Conservation (phyloP, 768 basidiomycete species). For the Exidia glandulosa region DNA sequence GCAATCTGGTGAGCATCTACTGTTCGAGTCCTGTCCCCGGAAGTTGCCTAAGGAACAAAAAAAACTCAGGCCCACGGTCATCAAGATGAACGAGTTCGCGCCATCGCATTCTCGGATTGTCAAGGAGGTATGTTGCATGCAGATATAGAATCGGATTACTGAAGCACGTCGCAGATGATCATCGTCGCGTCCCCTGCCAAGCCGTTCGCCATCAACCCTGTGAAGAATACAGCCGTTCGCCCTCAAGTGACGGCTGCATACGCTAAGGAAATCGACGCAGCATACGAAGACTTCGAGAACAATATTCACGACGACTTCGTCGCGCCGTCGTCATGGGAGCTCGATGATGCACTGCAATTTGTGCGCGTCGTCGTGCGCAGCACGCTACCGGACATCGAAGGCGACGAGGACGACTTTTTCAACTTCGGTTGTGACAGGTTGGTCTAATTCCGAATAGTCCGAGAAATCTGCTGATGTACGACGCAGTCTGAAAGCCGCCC, state of each 20-base stretch:
- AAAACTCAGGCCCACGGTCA: constrained; percentile 29
- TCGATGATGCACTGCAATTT: constrained; percentile 15
- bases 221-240: constrained; percentile 28
- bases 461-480: background rate
- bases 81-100: constrained; percentile 13
- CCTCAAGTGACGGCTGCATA: constrained; percentile 25
- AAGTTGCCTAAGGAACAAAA: background rate
- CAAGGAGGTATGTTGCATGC: constrained; percentile 22
- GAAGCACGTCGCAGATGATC: constrained; percentile 16
- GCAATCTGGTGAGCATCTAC: background rate
- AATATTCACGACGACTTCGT: background rate
- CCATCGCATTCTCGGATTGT: constrained; percentile 25
- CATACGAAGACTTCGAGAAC: constrained; percentile 13
- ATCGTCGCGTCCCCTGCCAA: constrained; percentile 21
- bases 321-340: constrained; percentile 3
- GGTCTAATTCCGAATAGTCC: background rate
- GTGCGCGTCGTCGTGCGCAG: constrained; percentile 23
- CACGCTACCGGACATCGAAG: constrained; percentile 14
- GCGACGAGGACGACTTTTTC: constrained; percentile 30
- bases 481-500: constrained; percentile 13
- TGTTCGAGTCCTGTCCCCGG: background rate
- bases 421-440: constrained; percentile 25
- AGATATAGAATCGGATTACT: background rate
- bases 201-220: constrained; percentile 25
- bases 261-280: constrained; percentile 22